phyloP scores from a whole-genome alignment of 495 filamentous ascomycete genomes.

The Parmelia sp. region DNA sequence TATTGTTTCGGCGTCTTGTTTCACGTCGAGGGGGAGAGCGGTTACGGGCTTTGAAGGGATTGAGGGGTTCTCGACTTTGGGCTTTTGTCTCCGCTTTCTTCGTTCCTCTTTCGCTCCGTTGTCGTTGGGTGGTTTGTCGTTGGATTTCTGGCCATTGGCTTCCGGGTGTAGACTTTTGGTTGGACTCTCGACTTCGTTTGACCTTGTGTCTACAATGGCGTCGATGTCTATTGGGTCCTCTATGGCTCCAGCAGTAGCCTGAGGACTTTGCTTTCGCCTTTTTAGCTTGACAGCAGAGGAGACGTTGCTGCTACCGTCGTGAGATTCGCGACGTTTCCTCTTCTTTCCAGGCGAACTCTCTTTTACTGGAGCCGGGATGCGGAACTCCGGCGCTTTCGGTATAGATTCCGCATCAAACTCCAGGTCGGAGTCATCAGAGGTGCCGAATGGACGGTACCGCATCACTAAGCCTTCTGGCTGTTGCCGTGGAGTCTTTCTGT shows the following conservation, averaged over 20 bases:
- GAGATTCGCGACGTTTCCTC: background rate
- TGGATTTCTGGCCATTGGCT: background rate
- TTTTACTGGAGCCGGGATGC: background rate
- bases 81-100: background rate
- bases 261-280: constrained; percentile 3
- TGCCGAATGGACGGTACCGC: constrained; percentile 29
- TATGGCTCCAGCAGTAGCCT: background rate
- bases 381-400: constrained; percentile 6
- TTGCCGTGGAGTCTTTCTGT: constrained; percentile 16
- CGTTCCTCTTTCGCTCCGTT: background rate
- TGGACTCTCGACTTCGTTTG: background rate
- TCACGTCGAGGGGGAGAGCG: background rate
- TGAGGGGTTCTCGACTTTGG: background rate
- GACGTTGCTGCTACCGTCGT: background rate
- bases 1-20: constrained; percentile 7
- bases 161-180: background rate
- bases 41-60: background rate
- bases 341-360: constrained; percentile 7
- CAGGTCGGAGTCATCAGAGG: constrained; percentile 7
- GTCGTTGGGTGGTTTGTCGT: background rate
- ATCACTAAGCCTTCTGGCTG: constrained; percentile 26
- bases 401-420: background rate
- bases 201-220: background rate
- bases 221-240: constrained; percentile 6
- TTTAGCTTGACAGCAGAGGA: constrained; percentile 2